Conservation (phyloP, 352 stramenopile genomes). For the Globisporangium splendens region DNA sequence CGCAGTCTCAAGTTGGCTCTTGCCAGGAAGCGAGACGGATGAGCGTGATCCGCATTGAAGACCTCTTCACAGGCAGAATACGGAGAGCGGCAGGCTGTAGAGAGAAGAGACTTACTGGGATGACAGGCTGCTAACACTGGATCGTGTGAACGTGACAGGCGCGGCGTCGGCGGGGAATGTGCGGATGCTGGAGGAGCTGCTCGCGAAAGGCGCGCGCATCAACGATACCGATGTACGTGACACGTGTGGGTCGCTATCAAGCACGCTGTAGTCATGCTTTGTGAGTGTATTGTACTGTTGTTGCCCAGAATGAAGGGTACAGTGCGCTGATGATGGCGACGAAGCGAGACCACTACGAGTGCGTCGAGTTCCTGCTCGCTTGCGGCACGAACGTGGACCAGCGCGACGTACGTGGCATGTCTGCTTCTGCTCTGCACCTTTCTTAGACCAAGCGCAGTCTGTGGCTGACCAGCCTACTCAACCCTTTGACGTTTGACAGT, state of each 20-base stretch:
- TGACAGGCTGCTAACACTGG: background rate
- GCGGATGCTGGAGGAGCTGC: conserved; percentile 25
- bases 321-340: conserved; percentile 46
- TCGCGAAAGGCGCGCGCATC: conserved; percentile 42
- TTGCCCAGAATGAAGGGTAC: conserved; percentile 57
- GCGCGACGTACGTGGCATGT: conserved; percentile 33
- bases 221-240: conserved; percentile 50
- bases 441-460: background rate
- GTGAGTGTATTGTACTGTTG: background rate
- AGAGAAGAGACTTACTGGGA: background rate
- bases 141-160: conserved; percentile 17
- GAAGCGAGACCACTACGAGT: conserved; percentile 51
- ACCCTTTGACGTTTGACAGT: conserved; percentile 19
- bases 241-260: background rate
- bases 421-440: background rate
- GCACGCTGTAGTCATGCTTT: background rate
- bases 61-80: conserved; percentile 52
- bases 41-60: conserved; percentile 56
- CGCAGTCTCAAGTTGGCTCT: background rate
- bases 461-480: no score
- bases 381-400: conserved; percentile 55
- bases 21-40: conserved; percentile 25
- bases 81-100: background rate
- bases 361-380: conserved; percentile 51
- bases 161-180: conserved; percentile 39